These are phyloP conservation scores for Solanum gandarillasii DNA, from an alignment of 257 asterid genomes.

Conservation along the genomic window DNA sequence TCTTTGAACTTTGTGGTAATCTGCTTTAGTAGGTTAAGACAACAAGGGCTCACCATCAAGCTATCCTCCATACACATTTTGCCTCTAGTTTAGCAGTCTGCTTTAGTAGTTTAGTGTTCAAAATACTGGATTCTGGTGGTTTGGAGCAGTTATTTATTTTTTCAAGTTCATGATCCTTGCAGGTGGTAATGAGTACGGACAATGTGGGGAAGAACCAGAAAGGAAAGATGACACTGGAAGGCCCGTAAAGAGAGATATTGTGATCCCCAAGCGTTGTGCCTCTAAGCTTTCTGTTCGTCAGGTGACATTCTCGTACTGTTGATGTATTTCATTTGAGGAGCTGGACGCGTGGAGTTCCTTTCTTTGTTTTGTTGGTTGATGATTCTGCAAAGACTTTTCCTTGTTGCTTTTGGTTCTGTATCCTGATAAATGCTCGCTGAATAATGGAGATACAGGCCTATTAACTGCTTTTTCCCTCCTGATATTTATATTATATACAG, in stretches of 20 bases:
- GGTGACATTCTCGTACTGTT: slow-evolving; percentile 28
- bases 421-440: not conserved
- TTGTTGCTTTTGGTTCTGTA: not conserved
- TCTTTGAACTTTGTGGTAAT: not conserved
- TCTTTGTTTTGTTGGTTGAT: not conserved
- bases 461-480: not conserved
- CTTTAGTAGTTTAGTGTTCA: not conserved
- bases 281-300: slow-evolving; percentile 89
- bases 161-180: slow-evolving; percentile 4
- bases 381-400: not conserved
- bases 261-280: slow-evolving; percentile 82
- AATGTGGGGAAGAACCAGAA: slow-evolving; percentile 99
- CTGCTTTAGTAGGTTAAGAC: not conserved
- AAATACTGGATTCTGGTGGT: not conserved
- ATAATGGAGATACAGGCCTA: not conserved
- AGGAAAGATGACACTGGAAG: slow-evolving; percentile 79
- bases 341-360: not conserved
- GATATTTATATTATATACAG: not conserved
- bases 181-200: slow-evolving; percentile 99
- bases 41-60: not conserved
- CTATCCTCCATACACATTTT: not conserved
- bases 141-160: not conserved
- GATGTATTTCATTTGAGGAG: not conserved
- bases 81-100: not conserved
- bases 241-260: slow-evolving; percentile 89